A percentile compares a stretch with the other conserved stretches of the same genome.
phyloP scores from a whole-genome alignment of 164 flowering plant genomes.

The Cinnamomum chago region DNA sequence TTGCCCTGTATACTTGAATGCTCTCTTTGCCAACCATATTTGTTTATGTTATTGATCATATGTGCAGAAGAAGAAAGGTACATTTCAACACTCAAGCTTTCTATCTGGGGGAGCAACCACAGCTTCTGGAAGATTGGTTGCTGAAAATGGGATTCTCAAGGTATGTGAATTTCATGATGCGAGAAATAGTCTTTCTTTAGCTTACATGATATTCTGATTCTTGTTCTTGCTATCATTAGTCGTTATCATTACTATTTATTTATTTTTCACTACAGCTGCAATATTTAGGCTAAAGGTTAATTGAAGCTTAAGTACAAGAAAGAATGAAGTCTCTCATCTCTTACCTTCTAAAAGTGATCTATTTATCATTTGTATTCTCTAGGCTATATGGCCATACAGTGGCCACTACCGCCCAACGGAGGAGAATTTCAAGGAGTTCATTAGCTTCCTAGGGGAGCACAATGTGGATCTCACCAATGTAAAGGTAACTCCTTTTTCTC shows the following conservation, averaged over 20 bases:
- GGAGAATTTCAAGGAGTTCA: constrained; percentile 62
- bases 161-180: constrained; percentile 18
- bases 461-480: constrained; percentile 59
- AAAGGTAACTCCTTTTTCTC: constrained; percentile 36
- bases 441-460: constrained; percentile 52
- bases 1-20: background rate
- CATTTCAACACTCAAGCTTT: constrained; percentile 81
- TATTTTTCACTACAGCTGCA: no score
- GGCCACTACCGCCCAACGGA: constrained; percentile 81
- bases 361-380: constrained; percentile 3
- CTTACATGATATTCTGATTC: background rate
- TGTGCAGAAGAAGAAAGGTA: constrained; percentile 58
- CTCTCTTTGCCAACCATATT: background rate
- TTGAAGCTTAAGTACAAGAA: no score
- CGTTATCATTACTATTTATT: no score
- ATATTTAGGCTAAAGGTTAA: background rate
- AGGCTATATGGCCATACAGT: constrained; percentile 83
- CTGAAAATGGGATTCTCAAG: constrained; percentile 57
- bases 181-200: no score
- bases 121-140: constrained; percentile 73
- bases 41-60: background rate
- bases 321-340: background rate
- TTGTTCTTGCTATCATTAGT: background rate
- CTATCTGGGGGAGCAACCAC: constrained; percentile 71
- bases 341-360: background rate